These are phyloP conservation scores for Sporothrix mexicana DNA, from an alignment of 2,329 filamentous ascomycete genomes.

Conservation along the genomic window DNA sequence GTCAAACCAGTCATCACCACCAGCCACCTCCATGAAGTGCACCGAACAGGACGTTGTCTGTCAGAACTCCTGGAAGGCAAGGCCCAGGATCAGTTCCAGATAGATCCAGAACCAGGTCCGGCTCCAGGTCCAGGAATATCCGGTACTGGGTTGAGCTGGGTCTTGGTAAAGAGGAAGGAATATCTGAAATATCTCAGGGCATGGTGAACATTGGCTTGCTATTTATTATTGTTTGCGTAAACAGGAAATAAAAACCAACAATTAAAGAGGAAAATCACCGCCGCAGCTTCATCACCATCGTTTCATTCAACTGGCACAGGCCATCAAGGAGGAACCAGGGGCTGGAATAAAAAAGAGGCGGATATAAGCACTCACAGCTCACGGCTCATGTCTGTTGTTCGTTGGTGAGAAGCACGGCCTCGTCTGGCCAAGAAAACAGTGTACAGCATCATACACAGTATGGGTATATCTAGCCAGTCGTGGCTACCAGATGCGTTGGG, in stretches of 20 bases:
- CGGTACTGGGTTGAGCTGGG: no score
- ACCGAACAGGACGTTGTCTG: not conserved
- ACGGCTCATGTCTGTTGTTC: not conserved
- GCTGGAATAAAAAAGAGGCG: not conserved
- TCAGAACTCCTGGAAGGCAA: not conserved
- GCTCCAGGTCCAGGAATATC: not conserved
- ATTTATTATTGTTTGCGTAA: not conserved
- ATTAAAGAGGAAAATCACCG: not conserved
- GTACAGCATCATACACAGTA: not conserved
- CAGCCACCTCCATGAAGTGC: not conserved
- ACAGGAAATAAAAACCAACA: not conserved
- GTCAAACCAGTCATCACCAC: not conserved
- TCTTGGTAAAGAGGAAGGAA: no score
- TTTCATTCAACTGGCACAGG: slow-evolving; percentile 19
- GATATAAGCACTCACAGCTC: not conserved
- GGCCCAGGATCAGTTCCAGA: no score
- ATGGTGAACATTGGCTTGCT: no score
- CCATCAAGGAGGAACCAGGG: slow-evolving; percentile 16
- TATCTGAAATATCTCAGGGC: no score
- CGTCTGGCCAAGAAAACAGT: not conserved
- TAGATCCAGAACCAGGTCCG: not conserved
- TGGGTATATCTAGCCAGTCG: not conserved
- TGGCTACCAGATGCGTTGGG: not conserved
- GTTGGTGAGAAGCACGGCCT: not conserved
- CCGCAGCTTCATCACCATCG: slow-evolving; percentile 19